These are phyloP conservation scores for Colletotrichum eremochloae DNA, from an alignment of 2,329 filamentous ascomycete species.

Conservation along the genomic window DNA sequence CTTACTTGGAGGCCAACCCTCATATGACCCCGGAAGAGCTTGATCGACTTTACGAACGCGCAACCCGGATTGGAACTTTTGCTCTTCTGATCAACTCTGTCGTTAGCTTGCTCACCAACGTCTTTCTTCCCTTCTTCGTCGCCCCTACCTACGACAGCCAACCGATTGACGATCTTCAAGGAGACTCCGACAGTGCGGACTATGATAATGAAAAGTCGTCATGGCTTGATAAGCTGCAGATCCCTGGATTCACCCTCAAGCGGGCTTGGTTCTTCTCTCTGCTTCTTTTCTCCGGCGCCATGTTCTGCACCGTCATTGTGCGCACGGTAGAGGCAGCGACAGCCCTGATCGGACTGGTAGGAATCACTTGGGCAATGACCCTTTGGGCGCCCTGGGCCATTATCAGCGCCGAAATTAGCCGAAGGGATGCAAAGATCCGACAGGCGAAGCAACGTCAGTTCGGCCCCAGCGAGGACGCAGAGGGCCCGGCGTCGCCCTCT, in stretches of 20 bases:
- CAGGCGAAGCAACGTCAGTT: constrained; percentile 50
- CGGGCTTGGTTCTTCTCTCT: constrained; percentile 89
- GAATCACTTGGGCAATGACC: constrained; percentile 92
- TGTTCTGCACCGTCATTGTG: constrained; percentile 87
- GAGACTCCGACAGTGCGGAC: constrained; percentile 50
- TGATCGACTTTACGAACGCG: constrained; percentile 84
- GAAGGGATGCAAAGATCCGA: constrained; percentile 74
- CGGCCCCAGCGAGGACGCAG: constrained; percentile 32
- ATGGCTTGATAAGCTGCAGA: constrained; percentile 74
- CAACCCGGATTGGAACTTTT: constrained; percentile 89
- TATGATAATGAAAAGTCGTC: constrained; percentile 54
- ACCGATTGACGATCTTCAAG: constrained; percentile 49
- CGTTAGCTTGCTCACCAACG: constrained; percentile 84
- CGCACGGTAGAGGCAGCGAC: constrained; percentile 79
- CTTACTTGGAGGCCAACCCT: constrained; percentile 81
- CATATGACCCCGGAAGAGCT: constrained; percentile 82
- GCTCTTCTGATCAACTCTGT: constrained; percentile 90
- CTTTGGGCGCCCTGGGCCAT: constrained; percentile 97
- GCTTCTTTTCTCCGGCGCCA: constrained; percentile 84
- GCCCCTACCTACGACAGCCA: constrained; percentile 79
- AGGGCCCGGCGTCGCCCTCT: constrained; percentile 33
- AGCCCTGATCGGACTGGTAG: constrained; percentile 82
- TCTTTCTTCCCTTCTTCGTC: constrained; percentile 88
- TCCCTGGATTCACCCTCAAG: constrained; percentile 87
- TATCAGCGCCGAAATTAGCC: constrained; percentile 92